Evolutionary conservation across 176 grass and related monocot genomes (phyloP).

Genomic region (Raddia guianensis): DNA sequence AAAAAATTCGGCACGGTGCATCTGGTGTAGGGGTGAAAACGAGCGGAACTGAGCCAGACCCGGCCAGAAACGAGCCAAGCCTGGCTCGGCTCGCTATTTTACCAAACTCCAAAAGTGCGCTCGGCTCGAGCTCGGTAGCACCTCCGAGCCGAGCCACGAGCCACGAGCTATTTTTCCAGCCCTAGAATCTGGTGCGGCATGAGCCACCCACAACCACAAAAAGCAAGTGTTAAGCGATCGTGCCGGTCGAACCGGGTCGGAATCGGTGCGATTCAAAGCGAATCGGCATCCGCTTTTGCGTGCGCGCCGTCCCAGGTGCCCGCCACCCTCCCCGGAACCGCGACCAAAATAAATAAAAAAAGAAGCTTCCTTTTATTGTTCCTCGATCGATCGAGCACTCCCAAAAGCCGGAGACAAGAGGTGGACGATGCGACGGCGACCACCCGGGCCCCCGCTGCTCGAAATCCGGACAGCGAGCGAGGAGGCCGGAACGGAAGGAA

Average conservation of each 20-base stretch:
- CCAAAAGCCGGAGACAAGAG: background rate
- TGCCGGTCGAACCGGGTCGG: background rate
- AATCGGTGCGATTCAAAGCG: background rate
- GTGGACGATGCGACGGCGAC: background rate
- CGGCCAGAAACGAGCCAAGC: too few species aligned
- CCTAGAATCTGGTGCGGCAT: background rate
- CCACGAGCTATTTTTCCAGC: too few species aligned
- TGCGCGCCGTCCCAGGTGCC: background rate
- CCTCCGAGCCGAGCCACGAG: too few species aligned
- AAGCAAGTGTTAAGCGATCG: background rate
- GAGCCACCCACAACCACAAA: background rate
- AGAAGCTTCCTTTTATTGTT: too few species aligned
- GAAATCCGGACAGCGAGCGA: background rate
- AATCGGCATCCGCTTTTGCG: conserved; percentile 22
- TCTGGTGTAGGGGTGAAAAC: too few species aligned
- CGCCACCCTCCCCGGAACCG: background rate
- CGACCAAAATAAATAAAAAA: too few species aligned
- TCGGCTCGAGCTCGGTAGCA: too few species aligned
- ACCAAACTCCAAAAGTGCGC: too few species aligned
- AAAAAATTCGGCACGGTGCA: too few species aligned
- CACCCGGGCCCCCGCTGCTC: background rate
- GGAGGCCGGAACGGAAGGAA: background rate
- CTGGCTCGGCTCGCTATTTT: too few species aligned
- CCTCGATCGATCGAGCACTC: background rate
- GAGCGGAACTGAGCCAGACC: too few species aligned